Percentiles rank a stretch among this genome's conserved stretches.
Evolutionary conservation across 1,139 yeast genomes (phyloP).

Genomic region (Petasospora fabianii): DNA sequence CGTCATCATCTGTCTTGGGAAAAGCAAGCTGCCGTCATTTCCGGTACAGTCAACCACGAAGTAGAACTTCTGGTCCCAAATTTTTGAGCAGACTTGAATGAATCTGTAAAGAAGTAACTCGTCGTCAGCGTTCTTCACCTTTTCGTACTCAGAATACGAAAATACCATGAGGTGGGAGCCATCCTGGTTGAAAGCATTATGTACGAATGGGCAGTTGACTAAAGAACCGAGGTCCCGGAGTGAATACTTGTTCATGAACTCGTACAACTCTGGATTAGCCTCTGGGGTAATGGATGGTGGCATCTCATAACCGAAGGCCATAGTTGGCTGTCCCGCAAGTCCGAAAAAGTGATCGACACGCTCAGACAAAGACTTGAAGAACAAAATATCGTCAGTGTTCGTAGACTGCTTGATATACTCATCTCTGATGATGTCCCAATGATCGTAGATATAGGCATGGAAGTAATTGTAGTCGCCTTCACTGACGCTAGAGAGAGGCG

Average conservation of each 20-base stretch:
- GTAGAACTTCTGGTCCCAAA: slow-evolving; percentile 69
- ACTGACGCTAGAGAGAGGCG: slow-evolving; percentile 9
- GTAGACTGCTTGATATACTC: slow-evolving; percentile 31
- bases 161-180: slow-evolving; percentile 70
- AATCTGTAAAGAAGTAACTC: slow-evolving; percentile 58
- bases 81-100: slow-evolving; percentile 64
- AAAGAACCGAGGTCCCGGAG: slow-evolving; percentile 47
- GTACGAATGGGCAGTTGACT: slow-evolving; percentile 47
- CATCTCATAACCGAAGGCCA: slow-evolving; percentile 48
- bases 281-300: slow-evolving; percentile 48
- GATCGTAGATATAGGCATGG: slow-evolving; percentile 62
- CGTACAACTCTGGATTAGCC: slow-evolving; percentile 53
- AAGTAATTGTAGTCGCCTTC: slow-evolving; percentile 50
- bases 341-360: slow-evolving; percentile 26
- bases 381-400: slow-evolving; percentile 26
- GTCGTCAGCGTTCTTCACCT: slow-evolving; percentile 42
- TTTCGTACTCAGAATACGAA: slow-evolving; percentile 41
- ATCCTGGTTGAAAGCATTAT: slow-evolving; percentile 64
- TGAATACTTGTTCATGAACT: slow-evolving; percentile 70
- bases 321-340: slow-evolving; percentile 41
- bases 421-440: slow-evolving; percentile 53
- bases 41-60: slow-evolving; percentile 70
- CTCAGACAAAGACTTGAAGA: slow-evolving; percentile 14
- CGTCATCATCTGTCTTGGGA: slow-evolving; percentile 29
- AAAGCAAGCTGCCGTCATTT: slow-evolving; percentile 36